Conservation (phyloP, 2,329 filamentous ascomycete genomes). For the Aspergillus ibericus region DNA sequence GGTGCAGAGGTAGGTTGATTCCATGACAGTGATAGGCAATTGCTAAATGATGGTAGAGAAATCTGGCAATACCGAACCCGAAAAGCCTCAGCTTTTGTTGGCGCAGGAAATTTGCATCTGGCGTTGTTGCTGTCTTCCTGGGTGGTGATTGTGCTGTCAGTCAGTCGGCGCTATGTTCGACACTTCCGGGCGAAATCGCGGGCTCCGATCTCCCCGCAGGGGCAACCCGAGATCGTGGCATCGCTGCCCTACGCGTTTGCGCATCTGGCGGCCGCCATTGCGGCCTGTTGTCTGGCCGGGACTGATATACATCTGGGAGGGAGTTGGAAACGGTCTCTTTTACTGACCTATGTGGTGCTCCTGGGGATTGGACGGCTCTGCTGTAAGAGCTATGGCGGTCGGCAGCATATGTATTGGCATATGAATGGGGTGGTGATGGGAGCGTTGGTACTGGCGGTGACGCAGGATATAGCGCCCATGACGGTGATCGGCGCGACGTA, state of each 20-base stretch:
- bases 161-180: slow-evolving; percentile 11
- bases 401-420: slow-evolving; percentile 23
- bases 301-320: slow-evolving; percentile 6
- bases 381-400: slow-evolving; percentile 12
- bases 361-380: slow-evolving; percentile 22
- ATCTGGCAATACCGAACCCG: slow-evolving; percentile 27
- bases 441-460: slow-evolving; percentile 21
- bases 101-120: slow-evolving; percentile 26
- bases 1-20: neutral
- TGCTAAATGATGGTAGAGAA: slow-evolving; percentile 4
- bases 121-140: slow-evolving; percentile 22
- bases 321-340: slow-evolving; percentile 22
- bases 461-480: slow-evolving; percentile 26
- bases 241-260: slow-evolving; percentile 17
- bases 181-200: slow-evolving; percentile 6
- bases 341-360: slow-evolving; percentile 26
- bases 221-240: neutral
- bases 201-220: neutral
- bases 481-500: slow-evolving; percentile 24
- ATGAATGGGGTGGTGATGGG: slow-evolving; percentile 24
- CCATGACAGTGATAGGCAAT: neutral
- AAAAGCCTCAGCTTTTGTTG: slow-evolving; percentile 24
- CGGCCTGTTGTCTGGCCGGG: slow-evolving; percentile 20
- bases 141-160: slow-evolving; percentile 15
- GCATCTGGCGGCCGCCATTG: slow-evolving; percentile 15